Evolutionary conservation across 2,329 filamentous ascomycete species (phyloP).

Genomic region (Trichoderma lentiforme): DNA sequence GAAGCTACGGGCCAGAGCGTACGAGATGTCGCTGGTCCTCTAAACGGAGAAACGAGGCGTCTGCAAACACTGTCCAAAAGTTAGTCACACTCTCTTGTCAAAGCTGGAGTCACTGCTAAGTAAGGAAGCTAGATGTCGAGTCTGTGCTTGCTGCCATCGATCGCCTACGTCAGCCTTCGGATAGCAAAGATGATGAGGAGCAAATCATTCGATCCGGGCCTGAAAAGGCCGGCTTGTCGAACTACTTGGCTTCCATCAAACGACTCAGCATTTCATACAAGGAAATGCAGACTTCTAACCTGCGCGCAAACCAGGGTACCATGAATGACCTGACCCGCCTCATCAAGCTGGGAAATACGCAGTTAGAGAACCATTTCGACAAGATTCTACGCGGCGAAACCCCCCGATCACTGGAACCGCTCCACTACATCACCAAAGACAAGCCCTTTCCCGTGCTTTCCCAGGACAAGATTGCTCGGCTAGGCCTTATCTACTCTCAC

Average conservation of each 20-base stretch:
- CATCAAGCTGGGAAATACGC: conserved; percentile 73
- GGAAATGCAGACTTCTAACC: conserved; percentile 84
- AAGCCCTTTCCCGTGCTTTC: conserved; percentile 77
- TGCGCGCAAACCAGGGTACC: conserved; percentile 87
- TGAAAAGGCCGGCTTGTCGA: conserved; percentile 73
- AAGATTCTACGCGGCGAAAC: conserved; percentile 72
- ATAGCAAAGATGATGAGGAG: conserved; percentile 89
- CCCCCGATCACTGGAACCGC: conserved; percentile 75
- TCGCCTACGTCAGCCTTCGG: conserved; percentile 81
- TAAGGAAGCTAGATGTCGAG: conserved; percentile 66
- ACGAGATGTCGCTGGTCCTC: conserved; percentile 84
- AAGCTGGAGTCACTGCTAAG: conserved; percentile 19
- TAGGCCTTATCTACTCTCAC: conserved; percentile 76
- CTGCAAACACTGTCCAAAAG: conserved; percentile 84
- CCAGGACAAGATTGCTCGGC: conserved; percentile 69
- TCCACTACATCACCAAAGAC: conserved; percentile 91
- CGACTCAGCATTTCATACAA: conserved; percentile 79
- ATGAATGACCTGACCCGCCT: conserved; percentile 75
- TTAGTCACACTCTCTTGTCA: conserved; percentile 37
- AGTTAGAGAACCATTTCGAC: conserved; percentile 81
- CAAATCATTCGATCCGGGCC: conserved; percentile 86
- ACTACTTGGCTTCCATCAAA: conserved; percentile 87
- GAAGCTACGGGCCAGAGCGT: conserved; percentile 88
- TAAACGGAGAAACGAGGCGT: conserved; percentile 87
- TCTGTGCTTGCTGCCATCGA: conserved; percentile 83